These are phyloP conservation scores for Suillus variegatus DNA, from an alignment of 768 basidiomycete species.

Conservation along the genomic window DNA sequence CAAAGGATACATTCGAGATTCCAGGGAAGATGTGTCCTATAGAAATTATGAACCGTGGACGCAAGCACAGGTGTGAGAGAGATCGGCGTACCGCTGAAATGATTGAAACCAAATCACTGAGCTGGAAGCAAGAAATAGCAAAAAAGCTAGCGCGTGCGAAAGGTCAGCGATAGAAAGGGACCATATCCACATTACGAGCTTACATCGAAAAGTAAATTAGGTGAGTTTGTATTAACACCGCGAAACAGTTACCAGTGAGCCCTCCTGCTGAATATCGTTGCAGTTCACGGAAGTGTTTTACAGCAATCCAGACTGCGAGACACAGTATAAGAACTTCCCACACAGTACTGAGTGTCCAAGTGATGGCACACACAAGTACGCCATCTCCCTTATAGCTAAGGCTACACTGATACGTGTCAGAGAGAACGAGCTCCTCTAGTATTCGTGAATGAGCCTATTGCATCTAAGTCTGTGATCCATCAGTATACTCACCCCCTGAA, in stretches of 20 bases:
- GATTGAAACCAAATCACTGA: not conserved
- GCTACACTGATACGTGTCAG: too few species aligned
- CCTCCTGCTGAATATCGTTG: not conserved
- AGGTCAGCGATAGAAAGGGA: not conserved
- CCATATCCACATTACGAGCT: not conserved
- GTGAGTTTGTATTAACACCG: not conserved
- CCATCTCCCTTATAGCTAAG: too few species aligned
- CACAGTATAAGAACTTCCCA: not conserved
- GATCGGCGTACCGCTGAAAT: not conserved
- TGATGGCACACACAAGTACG: too few species aligned
- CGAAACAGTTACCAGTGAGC: not conserved
- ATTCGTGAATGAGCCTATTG: too few species aligned
- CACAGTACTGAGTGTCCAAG: not conserved
- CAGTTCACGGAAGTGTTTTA: not conserved
- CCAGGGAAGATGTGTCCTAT: not conserved
- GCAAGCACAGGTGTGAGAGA: not conserved
- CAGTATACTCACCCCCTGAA: too few species aligned
- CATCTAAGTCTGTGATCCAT: too few species aligned
- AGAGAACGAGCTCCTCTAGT: too few species aligned
- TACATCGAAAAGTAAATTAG: not conserved
- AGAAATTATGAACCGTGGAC: not conserved
- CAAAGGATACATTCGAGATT: not conserved
- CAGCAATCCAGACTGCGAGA: not conserved
- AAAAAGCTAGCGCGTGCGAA: not conserved
- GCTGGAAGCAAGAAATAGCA: not conserved